Evolutionary conservation across 2,329 filamentous ascomycete species (phyloP), one percentile per base, ranked within the genome.

Genomic region (Colletotrichum tamarilloi): DNA sequence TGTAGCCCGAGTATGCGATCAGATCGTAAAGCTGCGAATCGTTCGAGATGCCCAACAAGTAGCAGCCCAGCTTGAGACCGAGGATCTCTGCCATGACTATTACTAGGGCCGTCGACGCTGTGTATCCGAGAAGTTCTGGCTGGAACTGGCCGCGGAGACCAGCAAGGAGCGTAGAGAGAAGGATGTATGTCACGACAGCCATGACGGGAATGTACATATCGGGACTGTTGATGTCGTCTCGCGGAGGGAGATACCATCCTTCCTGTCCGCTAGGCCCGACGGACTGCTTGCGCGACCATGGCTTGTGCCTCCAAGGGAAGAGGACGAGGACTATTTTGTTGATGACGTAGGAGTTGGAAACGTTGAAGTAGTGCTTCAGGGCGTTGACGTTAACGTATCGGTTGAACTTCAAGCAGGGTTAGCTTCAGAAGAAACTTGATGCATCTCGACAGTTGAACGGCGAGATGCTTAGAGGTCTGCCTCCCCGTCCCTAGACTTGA

Each of bases 171-270:
- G 96, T 97, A 5, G 94, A 97, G 12, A 99, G 90, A 42, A 99
- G 92, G 76, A 99, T 97, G 83, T 99, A 99, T 28, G 97, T 99
- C 59, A 98, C 95, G 66, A 99, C 88, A 1, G 97, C 96, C 97
- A 99, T 99, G 79, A 97, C 93, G 83, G 95, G 95, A 78, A 99
- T 99, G 85, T 99, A 99, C 95, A 99, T 98, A 84, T 99, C 97
- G 19, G 97, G 97, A 76, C 95, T 97, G 85, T 99, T 99, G 83
- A 98, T 88, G 81, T 99, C 97, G 82, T 99, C 96, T 76, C 97
- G 90, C 2, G 97, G 97, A 5, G 97, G 95, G 8, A 98, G 89
- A 84, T 97, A 99, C 87, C 92, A 92, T 58, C 91, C 91, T 76
- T 93, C 92, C 78, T 92, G 90, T 63, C 92, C 89, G 80, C 90